Percentiles rank a stretch among this genome's conserved stretches.
Evolutionary conservation across 768 basidiomycete genomes (phyloP).

Genomic region (Xerocomellus dryophilus): DNA sequence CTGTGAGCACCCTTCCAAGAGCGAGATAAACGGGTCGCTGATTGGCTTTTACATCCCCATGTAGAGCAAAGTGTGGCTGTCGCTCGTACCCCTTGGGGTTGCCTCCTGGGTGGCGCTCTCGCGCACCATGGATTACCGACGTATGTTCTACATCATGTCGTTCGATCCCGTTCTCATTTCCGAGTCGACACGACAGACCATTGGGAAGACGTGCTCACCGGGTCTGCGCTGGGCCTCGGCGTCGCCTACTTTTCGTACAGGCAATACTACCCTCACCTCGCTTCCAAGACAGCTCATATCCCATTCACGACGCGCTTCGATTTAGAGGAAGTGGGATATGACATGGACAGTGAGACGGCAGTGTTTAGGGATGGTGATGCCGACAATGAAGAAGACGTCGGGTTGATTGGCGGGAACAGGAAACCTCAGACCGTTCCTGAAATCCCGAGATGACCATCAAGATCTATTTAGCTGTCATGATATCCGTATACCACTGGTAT

Average conservation of each 20-base stretch:
- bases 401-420: constrained; percentile 19
- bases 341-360: not conserved
- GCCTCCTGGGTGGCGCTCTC: constrained; percentile 75
- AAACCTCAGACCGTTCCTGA: not conserved
- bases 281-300: constrained; percentile 52
- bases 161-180: not conserved
- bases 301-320: constrained; percentile 69
- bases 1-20: constrained; percentile 38
- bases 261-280: constrained; percentile 73
- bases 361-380: constrained; percentile 12
- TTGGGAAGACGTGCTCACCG: constrained; percentile 86
- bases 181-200: constrained; percentile 55
- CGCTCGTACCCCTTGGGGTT: constrained; percentile 67
- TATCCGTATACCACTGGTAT: not conserved
- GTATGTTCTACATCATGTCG: constrained; percentile 40
- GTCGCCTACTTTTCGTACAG: constrained; percentile 76
- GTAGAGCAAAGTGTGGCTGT: constrained; percentile 78
- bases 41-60: not conserved
- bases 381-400: constrained; percentile 15
- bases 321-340: constrained; percentile 6
- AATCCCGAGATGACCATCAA: not conserved
- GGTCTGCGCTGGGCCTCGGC: constrained; percentile 68
- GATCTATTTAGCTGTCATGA: not conserved
- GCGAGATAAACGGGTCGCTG: not conserved
- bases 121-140: constrained; percentile 91